These are phyloP conservation scores for Salix viminalis DNA, from an alignment of 345 rosid species.

Conservation along the genomic window DNA sequence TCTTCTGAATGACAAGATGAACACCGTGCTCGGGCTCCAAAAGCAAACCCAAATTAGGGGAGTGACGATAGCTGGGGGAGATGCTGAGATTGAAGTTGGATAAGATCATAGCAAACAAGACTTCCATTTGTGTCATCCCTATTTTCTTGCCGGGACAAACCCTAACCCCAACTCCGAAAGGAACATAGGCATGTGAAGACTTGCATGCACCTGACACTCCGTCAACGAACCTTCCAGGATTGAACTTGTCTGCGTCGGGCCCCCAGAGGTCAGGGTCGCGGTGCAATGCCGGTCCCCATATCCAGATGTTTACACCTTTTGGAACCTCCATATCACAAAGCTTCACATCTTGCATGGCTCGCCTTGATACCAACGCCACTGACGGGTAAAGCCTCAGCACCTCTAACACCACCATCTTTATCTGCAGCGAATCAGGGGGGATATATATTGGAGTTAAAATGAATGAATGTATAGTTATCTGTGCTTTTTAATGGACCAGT, in stretches of 20 bases:
- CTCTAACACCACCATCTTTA: no score
- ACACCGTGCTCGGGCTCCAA: not conserved
- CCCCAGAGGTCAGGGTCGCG: constrained; percentile 12
- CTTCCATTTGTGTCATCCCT: not conserved
- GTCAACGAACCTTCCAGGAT: not conserved
- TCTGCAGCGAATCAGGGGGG: not conserved
- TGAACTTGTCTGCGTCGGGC: constrained; percentile 2
- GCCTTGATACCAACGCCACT: no score
- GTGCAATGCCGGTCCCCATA: constrained; percentile 3
- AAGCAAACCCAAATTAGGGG: not conserved
- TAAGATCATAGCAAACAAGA: not conserved
- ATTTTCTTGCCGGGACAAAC: not conserved
- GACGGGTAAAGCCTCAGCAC: no score
- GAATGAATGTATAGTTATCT: no score
- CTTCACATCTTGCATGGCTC: constrained; percentile 12
- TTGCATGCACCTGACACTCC: not conserved
- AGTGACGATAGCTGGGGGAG: constrained; percentile 16
- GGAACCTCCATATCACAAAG: not conserved
- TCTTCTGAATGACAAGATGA: no score
- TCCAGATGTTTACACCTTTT: constrained; percentile 11
- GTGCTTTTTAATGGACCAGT: not conserved
- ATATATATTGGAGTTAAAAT: no score
- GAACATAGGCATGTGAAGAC: not conserved
- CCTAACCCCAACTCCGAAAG: not conserved
- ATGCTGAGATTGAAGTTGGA: constrained; percentile 10